phyloP scores from a whole-genome alignment of 1,284 basidiomycete genomes.

The Pascua guehoae region DNA sequence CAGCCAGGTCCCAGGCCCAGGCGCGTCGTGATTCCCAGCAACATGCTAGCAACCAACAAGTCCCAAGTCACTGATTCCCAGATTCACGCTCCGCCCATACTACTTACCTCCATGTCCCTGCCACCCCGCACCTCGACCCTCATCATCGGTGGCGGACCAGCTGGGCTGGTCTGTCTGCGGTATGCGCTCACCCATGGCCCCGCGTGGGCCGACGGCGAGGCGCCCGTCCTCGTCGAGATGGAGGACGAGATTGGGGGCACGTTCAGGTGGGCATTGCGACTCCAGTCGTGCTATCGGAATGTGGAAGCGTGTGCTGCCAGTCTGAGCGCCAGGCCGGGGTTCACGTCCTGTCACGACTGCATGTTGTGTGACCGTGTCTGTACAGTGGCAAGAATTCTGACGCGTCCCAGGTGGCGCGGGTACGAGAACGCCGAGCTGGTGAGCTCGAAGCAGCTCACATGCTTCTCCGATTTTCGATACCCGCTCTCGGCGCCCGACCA shows the following conservation, averaged over 20 bases:
- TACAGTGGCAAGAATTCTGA: background rate
- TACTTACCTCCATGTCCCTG: background rate
- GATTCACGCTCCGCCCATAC: too few relatives aligned
- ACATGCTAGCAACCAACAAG: too few relatives aligned
- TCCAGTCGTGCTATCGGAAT: too few relatives aligned
- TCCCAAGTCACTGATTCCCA: too few relatives aligned
- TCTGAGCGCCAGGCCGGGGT: background rate
- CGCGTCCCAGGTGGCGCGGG: constrained; percentile 28
- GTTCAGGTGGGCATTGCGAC: constrained; percentile 46
- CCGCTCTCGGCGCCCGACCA: constrained; percentile 57
- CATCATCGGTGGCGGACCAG: constrained; percentile 59
- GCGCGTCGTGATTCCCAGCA: too few relatives aligned
- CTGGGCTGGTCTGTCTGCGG: constrained; percentile 61
- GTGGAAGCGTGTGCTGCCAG: background rate
- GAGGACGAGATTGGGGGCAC: constrained; percentile 63
- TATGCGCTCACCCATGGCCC: constrained; percentile 53
- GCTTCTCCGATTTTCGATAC: constrained; percentile 62
- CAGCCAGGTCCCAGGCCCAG: too few relatives aligned
- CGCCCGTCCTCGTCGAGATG: constrained; percentile 59
- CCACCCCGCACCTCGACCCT: constrained; percentile 32
- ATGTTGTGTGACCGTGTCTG: too few relatives aligned
- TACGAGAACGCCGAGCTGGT: constrained; percentile 55
- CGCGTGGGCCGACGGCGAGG: constrained; percentile 49
- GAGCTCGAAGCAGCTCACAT: constrained; percentile 56
- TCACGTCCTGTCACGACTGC: too few relatives aligned